Evolutionary conservation across 106 monocot species (phyloP).

Genomic region (Acorus gramineus): DNA sequence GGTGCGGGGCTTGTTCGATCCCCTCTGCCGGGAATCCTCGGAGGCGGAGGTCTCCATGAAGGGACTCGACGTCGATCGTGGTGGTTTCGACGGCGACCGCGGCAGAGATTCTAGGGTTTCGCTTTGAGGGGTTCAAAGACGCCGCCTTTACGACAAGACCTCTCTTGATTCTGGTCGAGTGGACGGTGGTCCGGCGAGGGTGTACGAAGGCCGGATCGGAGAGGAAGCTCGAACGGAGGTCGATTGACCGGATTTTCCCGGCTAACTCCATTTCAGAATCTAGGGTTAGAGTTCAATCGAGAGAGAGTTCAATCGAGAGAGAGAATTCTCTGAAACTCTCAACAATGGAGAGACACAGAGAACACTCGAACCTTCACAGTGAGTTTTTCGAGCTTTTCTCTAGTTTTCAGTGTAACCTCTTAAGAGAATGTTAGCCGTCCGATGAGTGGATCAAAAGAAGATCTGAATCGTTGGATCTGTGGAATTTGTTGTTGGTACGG

Average conservation of each 20-base stretch:
- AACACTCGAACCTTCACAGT: no score
- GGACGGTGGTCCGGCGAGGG: not conserved
- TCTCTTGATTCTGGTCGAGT: not conserved
- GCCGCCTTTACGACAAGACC: constrained; percentile 3
- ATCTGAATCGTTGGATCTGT: no score
- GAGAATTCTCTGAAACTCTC: no score
- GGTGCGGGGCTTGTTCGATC: constrained; percentile 34
- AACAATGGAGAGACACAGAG: no score
- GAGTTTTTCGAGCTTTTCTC: no score
- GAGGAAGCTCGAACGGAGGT: constrained; percentile 21
- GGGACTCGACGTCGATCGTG: constrained; percentile 44
- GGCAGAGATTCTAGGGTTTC: constrained; percentile 16
- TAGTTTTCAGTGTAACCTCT: no score
- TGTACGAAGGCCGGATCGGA: constrained; percentile 7
- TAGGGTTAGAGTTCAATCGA: no score
- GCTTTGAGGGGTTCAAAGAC: constrained; percentile 3
- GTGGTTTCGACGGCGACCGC: constrained; percentile 28
- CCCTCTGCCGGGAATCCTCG: constrained; percentile 8
- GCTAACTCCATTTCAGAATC: constrained; percentile 45
- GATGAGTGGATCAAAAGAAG: no score
- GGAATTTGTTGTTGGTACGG: no score
- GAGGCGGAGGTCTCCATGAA: constrained; percentile 25
- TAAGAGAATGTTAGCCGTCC: no score
- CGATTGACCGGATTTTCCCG: constrained; percentile 24
- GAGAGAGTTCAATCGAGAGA: no score